Evolutionary conservation across 129 eudicot species (phyloP).

Genomic region (Kitagawia praeruptora): DNA sequence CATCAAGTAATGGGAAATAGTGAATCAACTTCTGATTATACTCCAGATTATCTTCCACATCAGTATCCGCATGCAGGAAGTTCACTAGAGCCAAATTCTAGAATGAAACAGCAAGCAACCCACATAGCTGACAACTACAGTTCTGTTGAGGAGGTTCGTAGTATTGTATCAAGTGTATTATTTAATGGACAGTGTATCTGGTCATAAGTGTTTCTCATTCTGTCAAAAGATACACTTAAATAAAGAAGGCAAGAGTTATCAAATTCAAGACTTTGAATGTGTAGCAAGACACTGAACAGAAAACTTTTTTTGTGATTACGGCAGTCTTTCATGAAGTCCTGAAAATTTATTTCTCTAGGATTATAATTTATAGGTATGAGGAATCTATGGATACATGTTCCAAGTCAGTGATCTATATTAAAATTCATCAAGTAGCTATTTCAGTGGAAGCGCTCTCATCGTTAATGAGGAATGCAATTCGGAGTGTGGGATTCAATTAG

Average conservation of each 20-base stretch:
- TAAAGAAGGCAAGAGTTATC: neutral
- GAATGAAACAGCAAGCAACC: constrained; percentile 20
- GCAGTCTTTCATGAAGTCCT: neutral
- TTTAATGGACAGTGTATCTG: neutral
- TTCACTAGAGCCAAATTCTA: constrained; percentile 15
- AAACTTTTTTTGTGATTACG: neutral
- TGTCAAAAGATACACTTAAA: neutral
- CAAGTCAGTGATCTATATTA: neutral
- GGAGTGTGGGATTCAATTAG: neutral
- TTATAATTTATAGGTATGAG: neutral
- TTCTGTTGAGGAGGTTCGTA: constrained; percentile 41
- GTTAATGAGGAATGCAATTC: neutral
- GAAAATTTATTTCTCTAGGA: neutral
- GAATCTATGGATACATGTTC: neutral
- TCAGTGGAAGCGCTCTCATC: neutral
- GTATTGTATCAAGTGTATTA: neutral
- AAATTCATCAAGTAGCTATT: neutral
- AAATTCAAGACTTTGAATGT: neutral
- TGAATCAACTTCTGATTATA: constrained; percentile 35
- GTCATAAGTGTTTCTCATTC: neutral
- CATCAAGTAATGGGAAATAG: constrained; percentile 30
- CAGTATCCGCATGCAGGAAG: constrained; percentile 20
- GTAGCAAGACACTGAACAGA: neutral
- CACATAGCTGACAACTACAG: constrained; percentile 45
- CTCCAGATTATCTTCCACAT: constrained; percentile 10